Conservation (phyloP, 208 protist species). For the Acanthamoeba culbertsoni region DNA sequence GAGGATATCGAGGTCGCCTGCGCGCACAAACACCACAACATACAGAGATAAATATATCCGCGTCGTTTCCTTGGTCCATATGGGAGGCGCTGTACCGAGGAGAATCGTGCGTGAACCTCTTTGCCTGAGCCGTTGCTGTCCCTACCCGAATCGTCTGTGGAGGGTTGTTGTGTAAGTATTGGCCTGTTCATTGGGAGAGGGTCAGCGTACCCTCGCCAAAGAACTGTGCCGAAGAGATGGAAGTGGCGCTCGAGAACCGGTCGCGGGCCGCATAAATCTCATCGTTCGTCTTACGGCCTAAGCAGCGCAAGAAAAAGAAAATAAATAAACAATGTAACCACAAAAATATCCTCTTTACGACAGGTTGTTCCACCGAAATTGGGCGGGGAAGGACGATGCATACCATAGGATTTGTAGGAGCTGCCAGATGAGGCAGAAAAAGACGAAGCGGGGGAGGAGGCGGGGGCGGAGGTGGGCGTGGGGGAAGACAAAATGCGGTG, state of each 20-base stretch:
- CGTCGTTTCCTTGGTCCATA: too few species aligned
- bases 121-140: neutral
- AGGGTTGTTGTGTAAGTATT: neutral
- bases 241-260: conserved; percentile 23
- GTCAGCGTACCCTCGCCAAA: neutral
- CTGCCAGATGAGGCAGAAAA: neutral
- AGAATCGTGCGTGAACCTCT: neutral
- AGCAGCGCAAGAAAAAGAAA: neutral
- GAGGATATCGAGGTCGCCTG: neutral
- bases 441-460: neutral
- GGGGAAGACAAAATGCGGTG: neutral
- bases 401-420: conserved; percentile 19
- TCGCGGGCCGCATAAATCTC: neutral
- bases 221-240: conserved; percentile 41
- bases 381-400: neutral
- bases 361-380: neutral
- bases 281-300: neutral
- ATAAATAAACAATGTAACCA: neutral
- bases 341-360: neutral
- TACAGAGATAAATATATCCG: neutral
- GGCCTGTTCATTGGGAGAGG: neutral
- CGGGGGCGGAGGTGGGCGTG: neutral
- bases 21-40: neutral
- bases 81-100: neutral
- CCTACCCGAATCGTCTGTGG: neutral